phyloP scores from a whole-genome alignment of 2,329 filamentous ascomycete genomes.

The Neospermospora avenae region DNA sequence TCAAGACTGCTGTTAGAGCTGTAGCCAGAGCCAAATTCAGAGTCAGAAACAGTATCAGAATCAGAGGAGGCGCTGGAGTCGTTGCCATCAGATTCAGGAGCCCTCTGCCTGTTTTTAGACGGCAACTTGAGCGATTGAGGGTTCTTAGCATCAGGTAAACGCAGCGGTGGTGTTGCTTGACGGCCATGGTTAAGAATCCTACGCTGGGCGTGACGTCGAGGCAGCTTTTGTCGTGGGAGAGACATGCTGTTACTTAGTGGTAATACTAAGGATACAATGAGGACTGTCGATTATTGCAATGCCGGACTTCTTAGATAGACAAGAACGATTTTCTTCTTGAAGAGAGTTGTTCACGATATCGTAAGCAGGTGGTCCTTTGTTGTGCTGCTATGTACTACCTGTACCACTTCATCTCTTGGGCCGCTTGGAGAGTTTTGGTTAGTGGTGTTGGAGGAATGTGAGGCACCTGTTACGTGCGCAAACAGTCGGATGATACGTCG shows the following conservation, averaged over 20 bases:
- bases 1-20: slow-evolving; percentile 6
- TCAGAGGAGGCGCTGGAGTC: neutral
- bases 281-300: neutral
- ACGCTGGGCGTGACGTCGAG: neutral
- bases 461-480: neutral
- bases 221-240: neutral
- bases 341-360: neutral
- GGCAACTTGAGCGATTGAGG: neutral
- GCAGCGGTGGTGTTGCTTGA: neutral
- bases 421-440: neutral
- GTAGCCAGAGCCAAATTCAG: neutral
- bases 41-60: neutral
- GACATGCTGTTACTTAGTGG: neutral
- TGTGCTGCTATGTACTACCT: neutral
- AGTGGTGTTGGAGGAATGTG: neutral
- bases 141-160: neutral
- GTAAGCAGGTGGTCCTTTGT: neutral
- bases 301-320: neutral
- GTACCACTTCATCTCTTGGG: neutral
- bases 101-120: neutral
- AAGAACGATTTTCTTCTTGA: neutral
- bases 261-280: neutral
- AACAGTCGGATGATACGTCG: neutral
- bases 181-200: neutral
- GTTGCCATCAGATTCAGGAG: neutral